Conservation (phyloP, 2,329 filamentous ascomycete genomes). For the Hortaea sp. region DNA sequence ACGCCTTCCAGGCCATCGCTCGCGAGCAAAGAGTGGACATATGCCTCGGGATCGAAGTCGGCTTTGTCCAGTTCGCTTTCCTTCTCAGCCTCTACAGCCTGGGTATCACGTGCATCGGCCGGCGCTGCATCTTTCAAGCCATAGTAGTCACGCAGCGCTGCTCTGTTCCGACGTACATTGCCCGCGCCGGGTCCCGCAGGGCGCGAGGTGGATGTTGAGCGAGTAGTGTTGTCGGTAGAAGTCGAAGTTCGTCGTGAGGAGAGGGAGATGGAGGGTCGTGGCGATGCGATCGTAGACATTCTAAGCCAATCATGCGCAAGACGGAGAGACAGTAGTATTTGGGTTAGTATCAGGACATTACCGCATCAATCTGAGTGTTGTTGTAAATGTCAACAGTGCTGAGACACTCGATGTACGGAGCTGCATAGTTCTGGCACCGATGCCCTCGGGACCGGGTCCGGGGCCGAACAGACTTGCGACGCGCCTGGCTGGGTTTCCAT, state of each 20-base stretch:
- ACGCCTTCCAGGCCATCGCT: slow-evolving; percentile 57
- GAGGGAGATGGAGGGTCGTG: slow-evolving; percentile 47
- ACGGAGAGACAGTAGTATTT: too few species aligned
- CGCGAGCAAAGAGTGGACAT: slow-evolving; percentile 52
- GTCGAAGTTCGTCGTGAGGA: slow-evolving; percentile 66
- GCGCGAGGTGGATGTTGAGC: slow-evolving; percentile 31
- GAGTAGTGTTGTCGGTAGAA: slow-evolving; percentile 46
- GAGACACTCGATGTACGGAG: neutral
- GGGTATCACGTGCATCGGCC: slow-evolving; percentile 26
- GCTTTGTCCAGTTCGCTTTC: slow-evolving; percentile 68
- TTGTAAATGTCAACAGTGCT: too few species aligned
- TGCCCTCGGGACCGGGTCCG: too few species aligned
- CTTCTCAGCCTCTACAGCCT: slow-evolving; percentile 47
- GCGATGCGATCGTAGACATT: slow-evolving; percentile 54
- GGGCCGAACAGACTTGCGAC: too few species aligned
- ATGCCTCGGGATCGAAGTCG: slow-evolving; percentile 63
- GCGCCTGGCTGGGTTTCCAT: too few species aligned
- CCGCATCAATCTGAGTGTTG: too few species aligned
- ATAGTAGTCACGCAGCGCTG: slow-evolving; percentile 89
- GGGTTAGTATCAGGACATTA: too few species aligned
- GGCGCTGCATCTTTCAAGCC: slow-evolving; percentile 52
- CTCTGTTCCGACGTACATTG: slow-evolving; percentile 57
- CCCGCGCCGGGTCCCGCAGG: slow-evolving; percentile 12
- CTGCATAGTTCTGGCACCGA: neutral
- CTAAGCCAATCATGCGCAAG: neutral